Percentiles rank a stretch among this genome's conserved stretches.
phyloP scores from a whole-genome alignment of 2,329 filamentous ascomycete species.

The Ustulina deusta region DNA sequence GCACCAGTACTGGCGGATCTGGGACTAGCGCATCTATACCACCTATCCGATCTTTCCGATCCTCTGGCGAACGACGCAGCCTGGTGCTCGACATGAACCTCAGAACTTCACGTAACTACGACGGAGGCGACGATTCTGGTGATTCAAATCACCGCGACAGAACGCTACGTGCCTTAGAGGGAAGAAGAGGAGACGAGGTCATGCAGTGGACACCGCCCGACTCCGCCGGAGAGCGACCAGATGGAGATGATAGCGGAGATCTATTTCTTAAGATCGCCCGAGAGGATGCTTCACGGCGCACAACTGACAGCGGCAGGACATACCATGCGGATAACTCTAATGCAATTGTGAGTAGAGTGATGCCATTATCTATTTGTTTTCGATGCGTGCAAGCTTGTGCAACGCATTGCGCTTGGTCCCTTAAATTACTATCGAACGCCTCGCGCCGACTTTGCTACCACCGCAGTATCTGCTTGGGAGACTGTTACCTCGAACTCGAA shows the following conservation, averaged over 20 bases:
- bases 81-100: constrained; percentile 65
- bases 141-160: constrained; percentile 62
- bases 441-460: background rate
- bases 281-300: constrained; percentile 61
- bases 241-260: constrained; percentile 68
- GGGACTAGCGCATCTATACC: constrained; percentile 56
- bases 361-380: constrained; percentile 36
- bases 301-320: constrained; percentile 51
- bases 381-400: constrained; percentile 10
- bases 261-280: constrained; percentile 70
- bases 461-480: background rate
- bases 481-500: background rate
- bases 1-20: constrained; percentile 49
- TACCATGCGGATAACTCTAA: constrained; percentile 53
- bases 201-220: constrained; percentile 57
- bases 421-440: background rate
- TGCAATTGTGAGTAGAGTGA: constrained; percentile 59
- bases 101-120: constrained; percentile 58
- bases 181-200: constrained; percentile 54
- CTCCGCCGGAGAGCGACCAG: constrained; percentile 53
- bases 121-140: constrained; percentile 57
- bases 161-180: constrained; percentile 65
- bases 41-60: constrained; percentile 68
- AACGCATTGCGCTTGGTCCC: constrained; percentile 17
- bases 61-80: constrained; percentile 68